These are phyloP conservation scores for Pythium phragmitis DNA, from an alignment of 352 stramenopile genomes.

Conservation along the genomic window DNA sequence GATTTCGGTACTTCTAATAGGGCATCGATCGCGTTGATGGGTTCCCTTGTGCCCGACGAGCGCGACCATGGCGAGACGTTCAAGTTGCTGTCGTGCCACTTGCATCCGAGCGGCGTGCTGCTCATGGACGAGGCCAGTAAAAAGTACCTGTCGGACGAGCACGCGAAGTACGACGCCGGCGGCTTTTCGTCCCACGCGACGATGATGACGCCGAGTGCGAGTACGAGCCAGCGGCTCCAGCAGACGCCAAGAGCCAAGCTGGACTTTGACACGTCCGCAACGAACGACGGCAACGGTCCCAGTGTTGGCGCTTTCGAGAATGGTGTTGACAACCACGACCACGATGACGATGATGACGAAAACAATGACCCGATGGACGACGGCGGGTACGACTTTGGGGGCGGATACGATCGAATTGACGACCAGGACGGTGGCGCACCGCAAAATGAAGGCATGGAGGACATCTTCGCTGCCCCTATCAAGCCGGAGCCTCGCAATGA, in stretches of 20 bases:
- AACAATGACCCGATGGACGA: slow-evolving; percentile 27
- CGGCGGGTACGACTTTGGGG: slow-evolving; percentile 30
- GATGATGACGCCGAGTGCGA: background rate
- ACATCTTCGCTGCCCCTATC: slow-evolving; percentile 15
- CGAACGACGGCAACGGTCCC: slow-evolving; percentile 23
- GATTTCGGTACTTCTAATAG: slow-evolving; percentile 21
- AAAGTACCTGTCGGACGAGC: slow-evolving; percentile 50
- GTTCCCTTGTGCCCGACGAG: slow-evolving; percentile 73
- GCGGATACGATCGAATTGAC: slow-evolving; percentile 28
- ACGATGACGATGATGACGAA: slow-evolving; percentile 33
- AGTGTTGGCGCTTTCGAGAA: slow-evolving; percentile 5
- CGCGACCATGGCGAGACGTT: slow-evolving; percentile 81
- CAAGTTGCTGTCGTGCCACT: slow-evolving; percentile 79
- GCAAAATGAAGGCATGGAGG: slow-evolving; percentile 8
- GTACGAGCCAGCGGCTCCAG: slow-evolving; percentile 13
- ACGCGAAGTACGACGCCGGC: background rate
- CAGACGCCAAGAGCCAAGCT: slow-evolving; percentile 29
- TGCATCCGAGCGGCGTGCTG: slow-evolving; percentile 70
- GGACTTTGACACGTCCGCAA: slow-evolving; percentile 25
- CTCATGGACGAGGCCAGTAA: slow-evolving; percentile 78
- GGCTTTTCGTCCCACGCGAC: background rate
- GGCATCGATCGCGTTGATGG: slow-evolving; percentile 79
- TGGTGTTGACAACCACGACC: background rate
- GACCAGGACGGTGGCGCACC: slow-evolving; percentile 25
- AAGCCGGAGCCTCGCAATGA: slow-evolving; percentile 23